Conservation (phyloP, 805 yeast genomes). For the Sugiyamaella valdiviana region DNA sequence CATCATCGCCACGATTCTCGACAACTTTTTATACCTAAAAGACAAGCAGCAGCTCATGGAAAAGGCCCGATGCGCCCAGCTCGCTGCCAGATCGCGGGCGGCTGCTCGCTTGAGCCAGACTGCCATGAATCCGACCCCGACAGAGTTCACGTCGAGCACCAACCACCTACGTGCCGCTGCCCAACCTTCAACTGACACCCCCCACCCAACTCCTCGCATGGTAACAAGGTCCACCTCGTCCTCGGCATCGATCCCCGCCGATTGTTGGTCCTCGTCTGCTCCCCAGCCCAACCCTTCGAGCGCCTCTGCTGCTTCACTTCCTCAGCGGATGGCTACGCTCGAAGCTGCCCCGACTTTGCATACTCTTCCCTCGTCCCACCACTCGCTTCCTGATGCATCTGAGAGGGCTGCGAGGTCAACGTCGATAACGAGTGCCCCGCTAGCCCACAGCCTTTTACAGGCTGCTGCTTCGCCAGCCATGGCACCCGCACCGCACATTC, state of each 20-base stretch:
- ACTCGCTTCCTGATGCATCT: too few relatives aligned
- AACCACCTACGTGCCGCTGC: not conserved
- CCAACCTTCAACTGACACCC: not conserved
- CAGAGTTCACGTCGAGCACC: not conserved
- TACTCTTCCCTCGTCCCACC: too few relatives aligned
- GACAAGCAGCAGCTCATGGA: not conserved
- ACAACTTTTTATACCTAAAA: slow-evolving; percentile 54
- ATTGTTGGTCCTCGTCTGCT: not conserved
- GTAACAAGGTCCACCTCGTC: not conserved
- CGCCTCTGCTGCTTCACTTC: not conserved
- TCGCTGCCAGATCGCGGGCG: too few relatives aligned
- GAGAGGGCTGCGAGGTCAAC: slow-evolving; percentile 14
- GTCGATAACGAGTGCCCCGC: slow-evolving; percentile 11
- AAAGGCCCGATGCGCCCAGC: not conserved
- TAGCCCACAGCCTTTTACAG: slow-evolving; percentile 17
- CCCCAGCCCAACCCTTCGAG: not conserved
- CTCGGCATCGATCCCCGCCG: not conserved
- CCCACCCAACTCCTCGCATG: not conserved
- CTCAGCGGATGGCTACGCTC: not conserved
- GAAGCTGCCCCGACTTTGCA: not conserved
- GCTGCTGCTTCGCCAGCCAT: slow-evolving; percentile 10
- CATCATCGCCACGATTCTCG: slow-evolving; percentile 82
- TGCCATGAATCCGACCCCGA: too few relatives aligned
- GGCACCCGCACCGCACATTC: slow-evolving; percentile 6
- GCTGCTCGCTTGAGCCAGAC: too few relatives aligned